A percentile compares a stretch with the other conserved stretches of the same genome.
Evolutionary conservation across 1,284 basidiomycete genomes (phyloP).

Genomic region (Testicularia cyperi): DNA sequence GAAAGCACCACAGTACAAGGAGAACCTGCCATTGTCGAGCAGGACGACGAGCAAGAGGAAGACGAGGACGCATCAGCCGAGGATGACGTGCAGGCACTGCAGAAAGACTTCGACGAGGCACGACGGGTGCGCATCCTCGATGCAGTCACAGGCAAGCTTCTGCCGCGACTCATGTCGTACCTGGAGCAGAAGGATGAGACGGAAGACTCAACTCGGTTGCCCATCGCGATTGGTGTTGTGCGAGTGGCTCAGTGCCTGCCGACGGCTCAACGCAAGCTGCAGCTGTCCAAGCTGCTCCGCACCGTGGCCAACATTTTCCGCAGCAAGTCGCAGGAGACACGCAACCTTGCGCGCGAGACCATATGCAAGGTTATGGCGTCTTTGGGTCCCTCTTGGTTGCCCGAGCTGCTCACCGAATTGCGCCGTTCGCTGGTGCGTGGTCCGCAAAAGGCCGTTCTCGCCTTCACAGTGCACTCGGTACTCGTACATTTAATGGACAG

Average conservation of each 20-base stretch:
- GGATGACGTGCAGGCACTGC: constrained; percentile 1
- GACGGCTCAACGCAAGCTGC: constrained; percentile 63
- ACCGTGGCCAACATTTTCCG: constrained; percentile 83
- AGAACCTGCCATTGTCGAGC: constrained; percentile 19
- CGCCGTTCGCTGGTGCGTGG: constrained; percentile 81
- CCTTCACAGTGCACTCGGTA: constrained; percentile 79
- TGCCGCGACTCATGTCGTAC: constrained; percentile 55
- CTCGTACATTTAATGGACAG: constrained; percentile 67
- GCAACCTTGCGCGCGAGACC: constrained; percentile 83
- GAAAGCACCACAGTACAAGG: constrained; percentile 19
- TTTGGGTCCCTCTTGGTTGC: constrained; percentile 75
- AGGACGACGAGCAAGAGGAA: constrained; percentile 64
- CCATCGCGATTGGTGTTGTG: constrained; percentile 83
- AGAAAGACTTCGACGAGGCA: constrained; percentile 6
- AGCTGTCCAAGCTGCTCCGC: constrained; percentile 78
- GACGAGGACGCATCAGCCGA: constrained; percentile 23
- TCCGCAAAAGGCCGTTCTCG: constrained; percentile 89
- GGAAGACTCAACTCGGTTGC: constrained; percentile 70
- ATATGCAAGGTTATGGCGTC: constrained; percentile 77
- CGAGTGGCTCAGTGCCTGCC: constrained; percentile 83
- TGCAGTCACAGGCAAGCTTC: constrained; percentile 67
- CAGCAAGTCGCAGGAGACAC: constrained; percentile 88
- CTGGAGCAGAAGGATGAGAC: constrained; percentile 72
- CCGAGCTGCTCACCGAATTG: constrained; percentile 76
- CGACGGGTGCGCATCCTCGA: constrained; percentile 67